A percentile compares a stretch with the other conserved stretches of the same genome.
phyloP scores from a whole-genome alignment of 169 alveolate genomes.

The Cryptosporidium sp. region DNA sequence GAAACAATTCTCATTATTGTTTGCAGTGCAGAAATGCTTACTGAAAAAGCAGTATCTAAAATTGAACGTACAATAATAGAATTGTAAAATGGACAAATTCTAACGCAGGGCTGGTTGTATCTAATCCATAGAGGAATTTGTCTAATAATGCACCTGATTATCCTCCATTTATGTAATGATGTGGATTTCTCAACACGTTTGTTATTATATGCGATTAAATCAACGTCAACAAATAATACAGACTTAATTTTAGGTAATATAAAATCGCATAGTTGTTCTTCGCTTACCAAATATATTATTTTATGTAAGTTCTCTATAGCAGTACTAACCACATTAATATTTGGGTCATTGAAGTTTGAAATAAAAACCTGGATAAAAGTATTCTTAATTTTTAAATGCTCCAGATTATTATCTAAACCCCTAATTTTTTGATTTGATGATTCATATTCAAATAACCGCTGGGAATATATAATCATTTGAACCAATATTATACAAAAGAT shows the following conservation, averaged over 20 bases:
- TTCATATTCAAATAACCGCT: background rate
- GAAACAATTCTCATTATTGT: constrained; percentile 47
- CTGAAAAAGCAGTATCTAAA: constrained; percentile 46
- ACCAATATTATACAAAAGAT: constrained; percentile 22
- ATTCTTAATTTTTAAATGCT: background rate
- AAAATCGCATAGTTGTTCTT: constrained; percentile 4
- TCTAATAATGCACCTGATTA: constrained; percentile 48
- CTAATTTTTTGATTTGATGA: background rate
- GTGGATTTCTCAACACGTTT: constrained; percentile 7
- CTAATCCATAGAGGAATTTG: constrained; percentile 67
- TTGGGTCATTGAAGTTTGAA: constrained; percentile 35
- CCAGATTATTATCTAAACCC: background rate
- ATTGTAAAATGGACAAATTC: constrained; percentile 36
- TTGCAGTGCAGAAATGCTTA: constrained; percentile 57
- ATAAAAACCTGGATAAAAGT: constrained; percentile 19
- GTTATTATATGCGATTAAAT: constrained; percentile 6
- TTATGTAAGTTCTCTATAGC: constrained; percentile 33
- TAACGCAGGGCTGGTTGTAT: background rate
- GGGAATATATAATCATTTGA: constrained; percentile 18
- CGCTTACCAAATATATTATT: constrained; percentile 14
- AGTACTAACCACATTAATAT: constrained; percentile 40
- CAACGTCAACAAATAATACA: constrained; percentile 16
- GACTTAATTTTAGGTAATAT: constrained; percentile 55
- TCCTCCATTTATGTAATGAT: constrained; percentile 45
- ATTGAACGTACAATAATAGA: constrained; percentile 50